Conservation (phyloP, 495 filamentous ascomycete genomes). For the Tetracladium setigerum region DNA sequence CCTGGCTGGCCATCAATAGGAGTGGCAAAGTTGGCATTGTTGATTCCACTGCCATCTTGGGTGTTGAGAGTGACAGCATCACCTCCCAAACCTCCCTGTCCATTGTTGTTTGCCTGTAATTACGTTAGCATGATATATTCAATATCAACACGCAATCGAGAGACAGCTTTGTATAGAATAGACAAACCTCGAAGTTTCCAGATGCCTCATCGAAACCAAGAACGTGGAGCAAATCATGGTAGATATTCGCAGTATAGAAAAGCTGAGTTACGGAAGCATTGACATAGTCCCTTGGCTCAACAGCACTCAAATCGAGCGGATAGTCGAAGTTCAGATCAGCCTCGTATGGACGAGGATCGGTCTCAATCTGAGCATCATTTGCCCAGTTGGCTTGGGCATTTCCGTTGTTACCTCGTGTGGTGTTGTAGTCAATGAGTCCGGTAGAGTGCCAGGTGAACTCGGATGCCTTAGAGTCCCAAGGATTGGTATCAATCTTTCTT, state of each 20-base stretch:
- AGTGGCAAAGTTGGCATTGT: conserved; percentile 46
- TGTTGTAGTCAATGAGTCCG: conserved; percentile 30
- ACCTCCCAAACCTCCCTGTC: conserved; percentile 32
- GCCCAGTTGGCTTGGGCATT: conserved; percentile 37
- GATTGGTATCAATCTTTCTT: conserved; percentile 29
- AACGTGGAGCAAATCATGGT: conserved; percentile 45
- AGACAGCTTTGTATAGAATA: no score
- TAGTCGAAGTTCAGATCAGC: conserved; percentile 32
- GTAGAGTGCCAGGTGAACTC: conserved; percentile 37
- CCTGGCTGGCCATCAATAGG: conserved; percentile 40
- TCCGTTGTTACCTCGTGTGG: conserved; percentile 41
- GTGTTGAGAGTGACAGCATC: conserved; percentile 47
- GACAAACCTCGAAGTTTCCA: conserved; percentile 46
- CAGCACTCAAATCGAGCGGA: conserved; percentile 25
- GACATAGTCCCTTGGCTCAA: conserved; percentile 27
- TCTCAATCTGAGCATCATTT: conserved; percentile 27
- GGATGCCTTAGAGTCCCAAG: conserved; percentile 27
- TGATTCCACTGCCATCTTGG: conserved; percentile 41
- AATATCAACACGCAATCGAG: no score
- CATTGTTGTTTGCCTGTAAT: conserved; percentile 43
- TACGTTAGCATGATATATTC: no score
- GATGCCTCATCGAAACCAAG: conserved; percentile 46
- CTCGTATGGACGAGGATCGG: conserved; percentile 33
- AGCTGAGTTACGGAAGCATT: conserved; percentile 41
- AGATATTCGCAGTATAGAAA: conserved; percentile 46